phyloP scores from a whole-genome alignment of 1,139 yeast genomes.

The Debaryomyces psychrophilus region DNA sequence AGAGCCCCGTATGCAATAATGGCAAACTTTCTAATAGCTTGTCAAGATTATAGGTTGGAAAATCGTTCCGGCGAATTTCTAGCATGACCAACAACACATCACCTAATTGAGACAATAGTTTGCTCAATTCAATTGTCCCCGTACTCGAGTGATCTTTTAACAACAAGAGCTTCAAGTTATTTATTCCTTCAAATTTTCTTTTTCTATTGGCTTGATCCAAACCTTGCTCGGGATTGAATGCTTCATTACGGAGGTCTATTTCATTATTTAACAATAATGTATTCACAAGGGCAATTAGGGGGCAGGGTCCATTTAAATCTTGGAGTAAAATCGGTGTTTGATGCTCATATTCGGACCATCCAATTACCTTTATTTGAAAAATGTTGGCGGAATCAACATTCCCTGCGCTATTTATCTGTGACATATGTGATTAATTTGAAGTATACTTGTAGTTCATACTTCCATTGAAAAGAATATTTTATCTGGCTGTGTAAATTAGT shows the following conservation, averaged over 20 bases:
- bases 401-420: neutral
- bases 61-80: constrained; percentile 12
- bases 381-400: neutral
- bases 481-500: neutral
- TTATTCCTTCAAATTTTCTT: constrained; percentile 17
- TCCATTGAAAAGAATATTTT: neutral
- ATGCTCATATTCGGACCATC: constrained; percentile 38
- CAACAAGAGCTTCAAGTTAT: constrained; percentile 31
- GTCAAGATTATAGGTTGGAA: constrained; percentile 28
- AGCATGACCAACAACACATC: constrained; percentile 38
- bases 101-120: constrained; percentile 49
- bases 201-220: constrained; percentile 8
- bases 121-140: constrained; percentile 31
- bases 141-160: constrained; percentile 19
- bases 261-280: constrained; percentile 58
- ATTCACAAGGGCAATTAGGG: constrained; percentile 79
- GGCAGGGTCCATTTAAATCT: constrained; percentile 87
- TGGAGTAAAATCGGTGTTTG: constrained; percentile 71
- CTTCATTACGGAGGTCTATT: constrained; percentile 20
- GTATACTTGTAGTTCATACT: neutral
- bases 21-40: constrained; percentile 58
- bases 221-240: constrained; percentile 14
- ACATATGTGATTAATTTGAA: neutral
- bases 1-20: constrained; percentile 67
- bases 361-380: constrained; percentile 28